These are phyloP conservation scores for Butyriboletus appendiculatus DNA, from an alignment of 1,284 basidiomycete species.

Conservation along the genomic window DNA sequence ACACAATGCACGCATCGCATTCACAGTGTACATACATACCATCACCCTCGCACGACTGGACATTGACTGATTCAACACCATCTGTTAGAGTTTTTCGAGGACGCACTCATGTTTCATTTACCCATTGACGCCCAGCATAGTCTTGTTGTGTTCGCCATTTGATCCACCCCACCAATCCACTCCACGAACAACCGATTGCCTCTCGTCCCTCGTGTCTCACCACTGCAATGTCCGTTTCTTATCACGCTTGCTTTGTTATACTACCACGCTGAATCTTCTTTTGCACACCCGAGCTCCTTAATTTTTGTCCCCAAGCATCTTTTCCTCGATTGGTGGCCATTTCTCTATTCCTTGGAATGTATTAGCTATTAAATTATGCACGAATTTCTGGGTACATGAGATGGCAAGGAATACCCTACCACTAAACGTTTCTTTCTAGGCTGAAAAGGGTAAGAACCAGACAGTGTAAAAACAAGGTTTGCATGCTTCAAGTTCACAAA, in stretches of 20 bases:
- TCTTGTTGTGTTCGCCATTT: conserved; percentile 3
- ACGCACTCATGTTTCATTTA: not conserved
- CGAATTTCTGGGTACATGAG: not conserved
- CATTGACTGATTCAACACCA: conserved; percentile 10
- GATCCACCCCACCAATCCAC: conserved; percentile 14
- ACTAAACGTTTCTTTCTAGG: not conserved
- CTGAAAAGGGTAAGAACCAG: not conserved
- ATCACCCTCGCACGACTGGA: conserved; percentile 12
- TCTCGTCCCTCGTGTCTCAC: not conserved
- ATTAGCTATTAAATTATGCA: conserved; percentile 9
- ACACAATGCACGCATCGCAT: conserved; percentile 20
- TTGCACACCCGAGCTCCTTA: conserved; percentile 11
- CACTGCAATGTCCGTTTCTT: not conserved
- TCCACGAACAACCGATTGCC: not conserved
- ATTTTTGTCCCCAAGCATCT: conserved; percentile 8
- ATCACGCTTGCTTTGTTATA: conserved; percentile 10
- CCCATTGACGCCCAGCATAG: conserved; percentile 1
- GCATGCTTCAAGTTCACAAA: conserved; percentile 3
- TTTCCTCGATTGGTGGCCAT: not conserved
- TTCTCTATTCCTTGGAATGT: conserved; percentile 7
- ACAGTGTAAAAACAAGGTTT: not conserved
- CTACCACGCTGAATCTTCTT: not conserved
- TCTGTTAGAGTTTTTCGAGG: conserved; percentile 10
- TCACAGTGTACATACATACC: conserved; percentile 13
- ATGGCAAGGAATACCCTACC: not conserved